Base-by-base conservation (phyloP, 1,139 yeast genomes). In the Hanseniaspora uvarum region DNA sequence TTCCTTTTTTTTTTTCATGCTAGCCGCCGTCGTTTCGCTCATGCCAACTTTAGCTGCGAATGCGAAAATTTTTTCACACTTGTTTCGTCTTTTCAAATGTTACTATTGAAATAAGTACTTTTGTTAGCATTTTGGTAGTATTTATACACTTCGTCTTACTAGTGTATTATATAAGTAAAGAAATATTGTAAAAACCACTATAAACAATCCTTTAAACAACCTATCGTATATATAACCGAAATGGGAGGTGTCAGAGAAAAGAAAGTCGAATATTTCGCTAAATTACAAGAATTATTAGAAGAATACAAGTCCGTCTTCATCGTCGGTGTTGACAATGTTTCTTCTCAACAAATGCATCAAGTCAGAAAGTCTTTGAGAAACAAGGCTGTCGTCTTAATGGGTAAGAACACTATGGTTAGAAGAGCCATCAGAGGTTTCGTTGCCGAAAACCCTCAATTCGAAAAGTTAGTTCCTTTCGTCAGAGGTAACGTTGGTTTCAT, bases 401-500 rank as follows among this genome's bases (percentile, higher is more conserved):
- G 99, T 81, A 92, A 92, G 86, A 92, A 92, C 96, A 94, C 99
- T 81, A 89, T 94, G 97, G 96, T 94, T 66, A 88, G 99, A 81
- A 89, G 98, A 81, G 99, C 98, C 72, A 78, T 92, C 81, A 88
- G 97, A 79, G 94, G 88, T 68, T 87, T 87, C 84, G 73, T 89
- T 67, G 56, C 83, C 68, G 97, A 89, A 73, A 80, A 87, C 77
- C 96, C 98, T 72, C 96, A 92, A 70, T 86, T 73, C 72, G 98
- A 92, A 80, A 88, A 85, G 76, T 76, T 92, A 70, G 79, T 92
- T 75, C 98, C 98, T 65, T 83, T 75, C 79, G 80, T 94, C 74
- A 87, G 76, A 76, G 98, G 98, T 77, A 92, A 92, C 80, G 89
- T 92, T 78, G 98, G 98, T 80, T 92, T 92, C 85, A 85, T 92